Evolutionary conservation across 176 grass and related monocot genomes (phyloP).

Genomic region (Musa itinerans): DNA sequence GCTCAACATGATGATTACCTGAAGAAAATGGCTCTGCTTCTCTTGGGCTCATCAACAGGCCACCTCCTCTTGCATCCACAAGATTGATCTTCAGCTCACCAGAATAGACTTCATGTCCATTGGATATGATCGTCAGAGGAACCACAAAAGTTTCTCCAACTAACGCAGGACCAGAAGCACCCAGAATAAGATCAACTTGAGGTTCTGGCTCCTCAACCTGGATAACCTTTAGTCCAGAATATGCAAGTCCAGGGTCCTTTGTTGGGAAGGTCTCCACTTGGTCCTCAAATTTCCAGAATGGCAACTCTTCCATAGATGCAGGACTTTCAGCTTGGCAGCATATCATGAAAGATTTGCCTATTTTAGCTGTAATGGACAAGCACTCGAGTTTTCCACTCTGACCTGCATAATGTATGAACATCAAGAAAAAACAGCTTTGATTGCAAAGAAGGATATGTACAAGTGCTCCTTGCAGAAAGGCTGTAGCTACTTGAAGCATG

Average conservation of each 20-base stretch:
- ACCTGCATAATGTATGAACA: conserved; percentile 40
- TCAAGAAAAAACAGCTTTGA: conserved; percentile 9
- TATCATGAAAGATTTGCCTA: conserved; percentile 64
- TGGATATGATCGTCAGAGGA: conserved; percentile 57
- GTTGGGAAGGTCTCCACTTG: conserved; percentile 55
- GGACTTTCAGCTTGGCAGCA: conserved; percentile 79
- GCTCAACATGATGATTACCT: conserved; percentile 75
- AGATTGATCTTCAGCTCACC: conserved; percentile 99
- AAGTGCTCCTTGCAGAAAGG: not conserved
- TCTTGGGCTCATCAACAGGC: conserved; percentile 79
- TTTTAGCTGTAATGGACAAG: conserved; percentile 60
- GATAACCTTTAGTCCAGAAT: conserved; percentile 65
- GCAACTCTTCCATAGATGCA: conserved; percentile 79
- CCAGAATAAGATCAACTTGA: conserved; percentile 66
- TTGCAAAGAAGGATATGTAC: not conserved
- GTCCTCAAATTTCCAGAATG: conserved; percentile 84
- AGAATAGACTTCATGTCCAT: conserved; percentile 61
- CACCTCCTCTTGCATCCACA: conserved; percentile 85
- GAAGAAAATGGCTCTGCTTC: conserved; percentile 60
- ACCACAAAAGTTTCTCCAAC: conserved; percentile 74
- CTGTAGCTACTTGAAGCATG: not conserved
- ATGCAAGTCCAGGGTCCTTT: conserved; percentile 50
- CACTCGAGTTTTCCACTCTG: conserved; percentile 97
- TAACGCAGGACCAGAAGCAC: conserved; percentile 62
- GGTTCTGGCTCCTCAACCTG: conserved; percentile 82